Base-by-base conservation (phyloP, 1,139 yeast species). In the Pichia sp. region DNA sequence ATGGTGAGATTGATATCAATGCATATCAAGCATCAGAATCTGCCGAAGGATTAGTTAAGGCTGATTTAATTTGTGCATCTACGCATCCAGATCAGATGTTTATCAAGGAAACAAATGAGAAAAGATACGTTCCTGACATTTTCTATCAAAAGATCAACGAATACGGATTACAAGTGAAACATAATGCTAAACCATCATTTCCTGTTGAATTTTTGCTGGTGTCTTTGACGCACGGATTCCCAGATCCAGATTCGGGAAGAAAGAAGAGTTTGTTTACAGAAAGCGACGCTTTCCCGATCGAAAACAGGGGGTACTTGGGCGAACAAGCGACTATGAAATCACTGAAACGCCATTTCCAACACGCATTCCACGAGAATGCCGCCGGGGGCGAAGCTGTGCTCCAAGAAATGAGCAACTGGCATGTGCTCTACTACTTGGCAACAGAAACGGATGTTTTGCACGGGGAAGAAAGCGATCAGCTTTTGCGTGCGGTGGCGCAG, bases 141-240 rank as follows among this genome's bases (percentile, higher is more conserved):
- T 84, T 86, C 55, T 93, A 82, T 68, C 78, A 80, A 62, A 80
- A 78, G 59, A 73, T 78, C 51, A 93, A 93, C 59, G 96, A 93
- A 61, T 93, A 91, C 62, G 87, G 88, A 7, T 68, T 88, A 22
- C 80, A 87, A 37, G 94, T 91, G 15, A 88, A 87, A 57, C 78
- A 79, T 33, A 84, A 86, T 56, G 98, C 97, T 13, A 86, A 85
- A 57, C 97, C 98, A 0, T 87, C 95, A 6, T 88, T 93, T 62
- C 99, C 99, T 0, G 93, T 87, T 14, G 98, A 93, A 51, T 93
- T 86, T 60, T 64, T 93, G 47, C 65, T 93, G 40, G 95, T 91
- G 1, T 82, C 96, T 3, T 65, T 91, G 47, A 83, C 95, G 14
- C 97, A 91, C 60, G 95, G 98, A 1, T 91, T 91, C 72, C 95